Evolutionary conservation across 2,329 filamentous ascomycete species (phyloP), one percentile per base, ranked within the genome.

Genomic region (Verticillium zaregamsianum): DNA sequence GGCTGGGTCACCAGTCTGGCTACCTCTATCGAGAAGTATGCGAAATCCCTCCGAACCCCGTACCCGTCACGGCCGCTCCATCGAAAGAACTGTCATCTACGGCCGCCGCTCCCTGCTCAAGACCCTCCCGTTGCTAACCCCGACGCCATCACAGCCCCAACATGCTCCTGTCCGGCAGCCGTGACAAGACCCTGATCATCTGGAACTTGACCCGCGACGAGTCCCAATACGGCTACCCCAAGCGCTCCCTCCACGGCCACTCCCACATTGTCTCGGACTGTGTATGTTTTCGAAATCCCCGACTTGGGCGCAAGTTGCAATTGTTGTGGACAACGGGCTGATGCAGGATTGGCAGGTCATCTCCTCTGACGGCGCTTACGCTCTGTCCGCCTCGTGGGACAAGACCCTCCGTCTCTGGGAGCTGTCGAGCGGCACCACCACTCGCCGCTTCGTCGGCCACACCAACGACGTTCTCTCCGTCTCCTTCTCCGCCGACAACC

Each of bases 261-360:
- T 97, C 93, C 69, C 95, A 99, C 90, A 99, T 99, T 81, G 93
- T 99, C 79, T 98, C 95, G 81, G 95, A 99, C 90, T 98, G 95
- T 85, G 95, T 96, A 95, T 75, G 92, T 91, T 52, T 14, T 25
- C 45, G 45, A 28, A 52, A 52, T 20, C 45, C n/a, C 45, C 45
- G 45, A 52, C 45, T 25, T 12, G 20, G 45, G 33, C 33, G 33
- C 33, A 52, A 52, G 45, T 52, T 20, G n/a, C 45, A 3, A 52
- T 52, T 52, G 45, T 20, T 52, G 20, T 61, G 62, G 60, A 63
- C 58, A 62, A 60, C 66, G 66, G 69, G 71, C 77, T 80, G 73
- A 79, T 72, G 70, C 66, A 68, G 62, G 62, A 62, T 64, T 70
- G 76, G 72, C 76, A 96, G 92, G 92, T 99, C 73, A 99, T 99